phyloP scores from a whole-genome alignment of 2,329 filamentous ascomycete species.

The Aspergillus tamarii region DNA sequence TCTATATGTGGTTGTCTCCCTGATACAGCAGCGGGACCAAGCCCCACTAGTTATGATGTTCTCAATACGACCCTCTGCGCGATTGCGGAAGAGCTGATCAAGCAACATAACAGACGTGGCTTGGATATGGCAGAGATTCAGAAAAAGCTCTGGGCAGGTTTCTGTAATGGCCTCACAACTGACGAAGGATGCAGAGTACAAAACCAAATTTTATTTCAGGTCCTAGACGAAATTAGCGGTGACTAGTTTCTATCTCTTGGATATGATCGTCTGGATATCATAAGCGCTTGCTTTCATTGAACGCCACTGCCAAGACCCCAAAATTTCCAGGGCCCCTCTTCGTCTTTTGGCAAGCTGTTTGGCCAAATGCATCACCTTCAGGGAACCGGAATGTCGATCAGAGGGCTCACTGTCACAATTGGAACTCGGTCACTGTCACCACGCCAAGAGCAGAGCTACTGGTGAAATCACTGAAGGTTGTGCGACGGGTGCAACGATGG shows the following conservation, averaged over 20 bases:
- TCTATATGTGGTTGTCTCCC: slow-evolving; percentile 30
- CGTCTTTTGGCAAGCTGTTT: slow-evolving; percentile 39
- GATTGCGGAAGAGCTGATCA: slow-evolving; percentile 42
- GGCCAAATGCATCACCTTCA: slow-evolving; percentile 76
- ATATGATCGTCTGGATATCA: neutral
- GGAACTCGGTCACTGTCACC: slow-evolving; percentile 74
- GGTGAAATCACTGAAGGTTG: slow-evolving; percentile 74
- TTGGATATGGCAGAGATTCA: slow-evolving; percentile 41
- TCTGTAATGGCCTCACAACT: slow-evolving; percentile 29
- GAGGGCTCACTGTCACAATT: slow-evolving; percentile 78
- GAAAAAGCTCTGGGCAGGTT: slow-evolving; percentile 38
- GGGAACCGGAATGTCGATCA: slow-evolving; percentile 85
- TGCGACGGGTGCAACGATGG: slow-evolving; percentile 71
- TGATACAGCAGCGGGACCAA: slow-evolving; percentile 17
- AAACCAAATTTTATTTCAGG: slow-evolving; percentile 47
- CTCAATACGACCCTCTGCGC: slow-evolving; percentile 42
- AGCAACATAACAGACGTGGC: slow-evolving; percentile 41
- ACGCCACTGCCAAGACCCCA: too few species aligned
- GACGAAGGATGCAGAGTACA: slow-evolving; percentile 42
- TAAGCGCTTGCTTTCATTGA: neutral
- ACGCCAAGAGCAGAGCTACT: slow-evolving; percentile 69
- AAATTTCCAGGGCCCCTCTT: slow-evolving; percentile 23
- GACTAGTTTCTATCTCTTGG: slow-evolving; percentile 17
- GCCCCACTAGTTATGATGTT: slow-evolving; percentile 28
- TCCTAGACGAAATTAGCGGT: slow-evolving; percentile 43